phyloP scores from a whole-genome alignment of 179 eudicot species.

The Beta macrorhiza region DNA sequence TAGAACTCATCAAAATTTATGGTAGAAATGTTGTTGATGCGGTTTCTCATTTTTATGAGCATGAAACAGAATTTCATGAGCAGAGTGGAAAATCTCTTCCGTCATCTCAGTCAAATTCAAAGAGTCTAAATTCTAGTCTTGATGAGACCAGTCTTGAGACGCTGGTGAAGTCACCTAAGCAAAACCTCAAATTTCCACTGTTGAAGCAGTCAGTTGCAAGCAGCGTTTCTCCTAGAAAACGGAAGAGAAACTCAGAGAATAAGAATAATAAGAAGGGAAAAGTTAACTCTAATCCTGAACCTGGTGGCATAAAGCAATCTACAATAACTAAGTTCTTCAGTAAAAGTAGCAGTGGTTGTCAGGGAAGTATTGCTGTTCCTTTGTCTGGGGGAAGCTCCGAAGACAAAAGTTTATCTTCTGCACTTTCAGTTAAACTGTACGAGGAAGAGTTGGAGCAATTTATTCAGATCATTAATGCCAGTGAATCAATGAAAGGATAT shows the following conservation, averaged over 20 bases:
- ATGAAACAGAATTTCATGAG: conserved; percentile 84
- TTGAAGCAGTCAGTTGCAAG: conserved; percentile 42
- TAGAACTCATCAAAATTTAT: conserved; percentile 47
- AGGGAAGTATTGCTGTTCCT: conserved; percentile 32
- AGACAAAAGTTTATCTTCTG: conserved; percentile 25
- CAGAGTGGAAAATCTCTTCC: conserved; percentile 39
- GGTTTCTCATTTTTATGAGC: conserved; percentile 84
- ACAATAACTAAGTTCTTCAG: conserved; percentile 83
- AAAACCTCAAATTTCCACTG: conserved; percentile 41
- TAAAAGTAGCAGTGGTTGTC: conserved; percentile 40
- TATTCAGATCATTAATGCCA: conserved; percentile 67
- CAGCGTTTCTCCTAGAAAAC: conserved; percentile 63
- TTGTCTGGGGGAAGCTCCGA: conserved; percentile 27
- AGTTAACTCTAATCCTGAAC: conserved; percentile 37
- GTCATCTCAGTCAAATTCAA: conserved; percentile 31
- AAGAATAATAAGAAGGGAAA: conserved; percentile 62
- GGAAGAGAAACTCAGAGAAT: conserved; percentile 45
- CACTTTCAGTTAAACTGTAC: conserved; percentile 31
- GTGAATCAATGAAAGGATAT: conserved; percentile 54
- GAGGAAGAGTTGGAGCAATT: conserved; percentile 63
- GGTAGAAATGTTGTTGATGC: conserved; percentile 74
- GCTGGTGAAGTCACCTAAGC: conserved; percentile 33
- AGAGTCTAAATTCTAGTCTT: conserved; percentile 27
- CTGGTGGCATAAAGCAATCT: conserved; percentile 62
- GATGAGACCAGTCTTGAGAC: conserved; percentile 27